Evolutionary conservation across 1,139 yeast species (phyloP), one percentile per base, ranked within the genome.

Genomic region (Hemisphaericaspora lyxosophila): DNA sequence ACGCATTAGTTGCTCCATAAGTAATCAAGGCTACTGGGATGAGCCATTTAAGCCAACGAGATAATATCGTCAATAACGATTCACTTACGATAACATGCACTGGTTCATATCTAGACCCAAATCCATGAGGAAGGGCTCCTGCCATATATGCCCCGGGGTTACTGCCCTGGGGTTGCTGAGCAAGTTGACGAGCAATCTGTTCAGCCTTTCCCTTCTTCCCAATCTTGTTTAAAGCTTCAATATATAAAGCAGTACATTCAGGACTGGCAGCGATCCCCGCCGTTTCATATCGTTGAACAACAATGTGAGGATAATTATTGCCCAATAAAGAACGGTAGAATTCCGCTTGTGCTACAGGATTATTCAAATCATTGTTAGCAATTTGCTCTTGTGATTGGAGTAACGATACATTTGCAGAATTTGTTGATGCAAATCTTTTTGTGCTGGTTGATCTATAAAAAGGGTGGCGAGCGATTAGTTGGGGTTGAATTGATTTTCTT

Each of bases 1-100:
- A 79, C 7, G 81, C 86, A 53, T 75, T 78, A 45, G 89, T 76
- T 14, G 85, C 87, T 51, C 92, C 88, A 60, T 84, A 84, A 18
- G 82, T 78, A 46, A 74, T 61, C 48, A 78, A 70, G 8, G 92
- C 95, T 51, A 90, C 73, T 3, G 96, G 92, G 28, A 89, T 73
- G 40, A 88, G 64, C 94, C 96, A 88, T 60, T 87, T 86, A 46
- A 89, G 73, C 95, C 96, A 89, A 58, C 85, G 84, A 40, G 95
- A 79, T 35, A 88, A 62, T 32, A 88, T 74, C 3, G 89, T 79
- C 60, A 85, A 73, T 3, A 85, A 78, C 24, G 95, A 80, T 56
- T 90, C 97, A 15, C 92, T 81, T 15, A 92, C 88, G 25, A 92
- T 77, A 16, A 92, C 97, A 62, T 92, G 96, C 26, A 92, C 77